phyloP scores from a whole-genome alignment of 495 filamentous ascomycete genomes.

The Eremomyces bilateralis region DNA sequence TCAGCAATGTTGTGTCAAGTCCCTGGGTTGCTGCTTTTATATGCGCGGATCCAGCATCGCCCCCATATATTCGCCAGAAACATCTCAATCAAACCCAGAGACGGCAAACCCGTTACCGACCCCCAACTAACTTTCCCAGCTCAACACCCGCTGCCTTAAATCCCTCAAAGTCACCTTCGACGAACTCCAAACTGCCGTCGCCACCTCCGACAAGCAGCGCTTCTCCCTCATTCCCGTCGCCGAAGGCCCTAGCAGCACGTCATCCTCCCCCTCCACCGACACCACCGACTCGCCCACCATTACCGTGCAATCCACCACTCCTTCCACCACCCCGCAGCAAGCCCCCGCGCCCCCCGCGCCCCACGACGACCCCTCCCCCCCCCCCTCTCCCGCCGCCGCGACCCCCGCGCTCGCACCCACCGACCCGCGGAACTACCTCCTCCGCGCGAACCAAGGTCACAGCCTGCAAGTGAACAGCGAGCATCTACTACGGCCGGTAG shows the following conservation, averaged over 20 bases:
- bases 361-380: slow-evolving; percentile 15
- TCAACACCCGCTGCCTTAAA: slow-evolving; percentile 46
- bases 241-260: slow-evolving; percentile 9
- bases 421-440: slow-evolving; percentile 49
- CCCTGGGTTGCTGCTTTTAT: no score
- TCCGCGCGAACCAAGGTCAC: slow-evolving; percentile 91
- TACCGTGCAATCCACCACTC: not conserved
- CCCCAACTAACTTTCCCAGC: slow-evolving; percentile 21
- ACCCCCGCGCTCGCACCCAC: slow-evolving; percentile 3
- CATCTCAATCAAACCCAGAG: no score
- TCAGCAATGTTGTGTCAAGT: no score
- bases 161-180: slow-evolving; percentile 46
- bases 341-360: slow-evolving; percentile 10
- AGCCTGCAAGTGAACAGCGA: slow-evolving; percentile 45
- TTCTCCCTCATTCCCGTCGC: slow-evolving; percentile 43
- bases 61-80: no score
- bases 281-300: slow-evolving; percentile 13
- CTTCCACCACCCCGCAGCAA: slow-evolving; percentile 1
- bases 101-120: no score
- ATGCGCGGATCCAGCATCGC: no score
- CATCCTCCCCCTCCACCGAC: slow-evolving; percentile 15
- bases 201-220: slow-evolving; percentile 70
- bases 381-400: not conserved
- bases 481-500: slow-evolving; percentile 45
- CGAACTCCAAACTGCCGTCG: slow-evolving; percentile 52